Evolutionary conservation across 2,329 filamentous ascomycete species (phyloP), one percentile per base, ranked within the genome.

Genomic region (Aspergillus pseudoviridinutans): DNA sequence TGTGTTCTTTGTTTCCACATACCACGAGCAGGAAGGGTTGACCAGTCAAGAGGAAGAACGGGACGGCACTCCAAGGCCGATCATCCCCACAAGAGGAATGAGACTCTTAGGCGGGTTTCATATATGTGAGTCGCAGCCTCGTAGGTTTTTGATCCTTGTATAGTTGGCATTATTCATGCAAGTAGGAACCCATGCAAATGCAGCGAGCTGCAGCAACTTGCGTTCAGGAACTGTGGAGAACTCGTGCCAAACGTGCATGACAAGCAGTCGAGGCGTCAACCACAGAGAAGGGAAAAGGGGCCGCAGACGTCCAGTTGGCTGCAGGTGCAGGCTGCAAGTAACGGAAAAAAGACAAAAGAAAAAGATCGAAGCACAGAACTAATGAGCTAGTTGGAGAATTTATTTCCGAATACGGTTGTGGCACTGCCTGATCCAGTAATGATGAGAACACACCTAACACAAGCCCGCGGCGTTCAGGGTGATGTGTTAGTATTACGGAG

Each of bases 61-160:
- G 61, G 61, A 59, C 62, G 61, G 64, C 61, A 65, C 47, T 61
- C 57, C 61, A 65, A 54, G 60, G 65, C 60, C 60, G 64, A 67
- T 67, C 65, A 57, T 58, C 65, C 58, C 65, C 65, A 66, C 65
- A 54, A 49, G 35, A 61, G 58, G 61, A 62, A 64, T 63, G 57
- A 63, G 60, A 61, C 59, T 64, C 62, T 61, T 63, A 47, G 44
- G 17, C 44, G 44, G 55, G 58, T 51, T 58, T 62, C 57, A 57
- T 51, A 14, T 38, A 38, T 38, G 32, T 7, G 2, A 38, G 32
- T 38, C 14, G 32, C 6, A 57, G 51, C 51, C 44, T 50, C 53
- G 32, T 8, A 27, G 10, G 29, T 38, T 3, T 29, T 25, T 50
- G 12, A n/a, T 27, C 42, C 50, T 47, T 25, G 4, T 12, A 4